A percentile compares a stretch with the other conserved stretches of the same genome.
Evolutionary conservation across 1,284 basidiomycete genomes (phyloP).

Genomic region (Apiotrichum gracile): DNA sequence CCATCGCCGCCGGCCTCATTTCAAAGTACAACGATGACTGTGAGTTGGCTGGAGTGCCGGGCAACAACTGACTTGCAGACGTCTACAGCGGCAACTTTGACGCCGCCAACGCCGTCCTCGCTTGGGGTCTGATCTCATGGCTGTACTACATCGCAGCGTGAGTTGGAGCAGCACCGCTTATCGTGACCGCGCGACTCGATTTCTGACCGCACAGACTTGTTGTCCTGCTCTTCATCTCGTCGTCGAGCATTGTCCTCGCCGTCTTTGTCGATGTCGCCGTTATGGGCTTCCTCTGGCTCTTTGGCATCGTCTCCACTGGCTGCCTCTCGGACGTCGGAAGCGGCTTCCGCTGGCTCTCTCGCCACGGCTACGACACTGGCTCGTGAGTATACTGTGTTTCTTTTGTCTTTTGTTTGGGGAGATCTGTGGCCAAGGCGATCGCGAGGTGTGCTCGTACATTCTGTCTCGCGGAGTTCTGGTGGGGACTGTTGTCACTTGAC

Average conservation of each 20-base stretch:
- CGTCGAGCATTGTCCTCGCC: neutral
- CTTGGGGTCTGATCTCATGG: slow-evolving; percentile 23
- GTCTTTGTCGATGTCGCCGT: slow-evolving; percentile 5
- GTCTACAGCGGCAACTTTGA: neutral
- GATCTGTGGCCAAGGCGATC: too few species aligned
- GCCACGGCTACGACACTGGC: slow-evolving; percentile 1
- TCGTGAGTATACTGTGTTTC: slow-evolving; percentile 9
- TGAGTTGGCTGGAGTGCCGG: slow-evolving; percentile 5
- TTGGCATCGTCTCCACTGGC: slow-evolving; percentile 9
- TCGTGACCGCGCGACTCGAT: neutral
- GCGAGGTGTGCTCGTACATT: too few species aligned
- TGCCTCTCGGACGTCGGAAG: slow-evolving; percentile 2
- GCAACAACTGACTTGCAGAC: neutral
- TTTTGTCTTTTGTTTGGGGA: too few species aligned
- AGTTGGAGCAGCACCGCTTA: slow-evolving; percentile 4
- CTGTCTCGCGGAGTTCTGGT: too few species aligned
- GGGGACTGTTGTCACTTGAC: too few species aligned
- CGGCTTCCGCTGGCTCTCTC: neutral
- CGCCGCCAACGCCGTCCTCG: slow-evolving; percentile 31
- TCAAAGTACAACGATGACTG: neutral
- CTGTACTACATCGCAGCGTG: slow-evolving; percentile 30
- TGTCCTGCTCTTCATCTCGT: slow-evolving; percentile 7
- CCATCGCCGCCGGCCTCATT: slow-evolving; percentile 8
- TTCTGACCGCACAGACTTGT: slow-evolving; percentile 1
- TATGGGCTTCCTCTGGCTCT: slow-evolving; percentile 10